Conservation (phyloP, 768 basidiomycete genomes). For the Panaeolus papilionaceus region DNA sequence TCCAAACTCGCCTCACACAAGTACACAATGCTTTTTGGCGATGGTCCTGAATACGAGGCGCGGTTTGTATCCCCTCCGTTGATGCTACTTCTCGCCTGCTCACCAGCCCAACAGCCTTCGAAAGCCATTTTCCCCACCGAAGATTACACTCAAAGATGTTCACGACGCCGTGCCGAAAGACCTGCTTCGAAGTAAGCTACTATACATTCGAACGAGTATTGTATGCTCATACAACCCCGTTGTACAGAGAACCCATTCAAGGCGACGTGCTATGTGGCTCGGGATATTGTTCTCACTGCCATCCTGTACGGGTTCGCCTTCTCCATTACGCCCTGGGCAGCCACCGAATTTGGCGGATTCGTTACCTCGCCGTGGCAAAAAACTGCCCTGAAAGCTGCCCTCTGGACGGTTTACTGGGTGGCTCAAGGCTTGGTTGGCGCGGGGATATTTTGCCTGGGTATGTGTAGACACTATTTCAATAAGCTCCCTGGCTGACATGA, state of each 20-base stretch:
- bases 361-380: conserved; percentile 39
- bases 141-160: conserved; percentile 56
- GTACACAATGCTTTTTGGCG: conserved; percentile 28
- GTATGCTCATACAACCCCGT: not conserved
- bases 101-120: conserved; percentile 35
- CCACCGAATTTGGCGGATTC: conserved; percentile 44
- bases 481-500: not conserved
- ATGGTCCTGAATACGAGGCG: conserved; percentile 48
- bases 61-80: conserved; percentile 32
- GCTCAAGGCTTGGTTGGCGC: conserved; percentile 57
- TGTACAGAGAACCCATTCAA: conserved; percentile 42
- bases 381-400: conserved; percentile 33
- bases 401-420: conserved; percentile 58
- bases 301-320: conserved; percentile 51
- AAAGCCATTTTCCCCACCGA: conserved; percentile 56
- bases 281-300: conserved; percentile 50
- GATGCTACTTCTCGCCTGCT: not conserved
- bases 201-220: too few species aligned
- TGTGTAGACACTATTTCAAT: conserved; percentile 11
- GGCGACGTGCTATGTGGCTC: conserved; percentile 48
- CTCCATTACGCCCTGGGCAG: conserved; percentile 47
- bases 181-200: conserved; percentile 45
- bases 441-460: conserved; percentile 61
- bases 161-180: conserved; percentile 63
- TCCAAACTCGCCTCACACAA: not conserved